phyloP scores from a whole-genome alignment of 345 rosid genomes.

The Rhizophora apiculata region DNA sequence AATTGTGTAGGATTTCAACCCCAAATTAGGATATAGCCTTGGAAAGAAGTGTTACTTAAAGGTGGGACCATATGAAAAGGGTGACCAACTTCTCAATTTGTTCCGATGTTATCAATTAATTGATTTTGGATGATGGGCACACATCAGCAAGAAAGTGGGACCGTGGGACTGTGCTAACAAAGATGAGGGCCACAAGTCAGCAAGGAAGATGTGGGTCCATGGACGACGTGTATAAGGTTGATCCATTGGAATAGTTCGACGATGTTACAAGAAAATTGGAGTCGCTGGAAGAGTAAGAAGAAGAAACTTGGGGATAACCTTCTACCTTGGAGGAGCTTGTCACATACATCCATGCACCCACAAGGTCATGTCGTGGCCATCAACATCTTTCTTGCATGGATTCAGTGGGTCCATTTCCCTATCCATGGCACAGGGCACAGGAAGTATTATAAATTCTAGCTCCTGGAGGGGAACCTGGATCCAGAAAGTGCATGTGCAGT shows the following conservation, averaged over 20 bases:
- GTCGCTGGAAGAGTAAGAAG: neutral
- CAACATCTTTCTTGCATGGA: conserved; percentile 7
- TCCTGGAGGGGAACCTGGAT: neutral
- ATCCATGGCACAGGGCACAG: neutral
- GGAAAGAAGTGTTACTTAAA: too few species aligned
- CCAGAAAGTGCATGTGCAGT: neutral
- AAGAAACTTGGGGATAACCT: neutral
- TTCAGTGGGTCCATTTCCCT: conserved; percentile 3
- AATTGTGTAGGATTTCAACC: neutral
- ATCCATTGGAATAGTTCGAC: neutral
- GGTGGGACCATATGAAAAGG: too few species aligned
- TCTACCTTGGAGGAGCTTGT: conserved; percentile 23
- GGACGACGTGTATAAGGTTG: neutral
- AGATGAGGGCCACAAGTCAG: conserved; percentile 1
- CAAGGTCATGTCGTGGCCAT: neutral
- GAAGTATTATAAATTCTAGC: neutral
- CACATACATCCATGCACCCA: neutral
- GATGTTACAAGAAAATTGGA: conserved; percentile 4
- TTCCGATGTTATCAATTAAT: too few species aligned
- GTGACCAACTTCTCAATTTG: too few species aligned
- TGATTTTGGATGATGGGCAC: neutral
- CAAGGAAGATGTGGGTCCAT: neutral
- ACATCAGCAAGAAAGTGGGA: neutral
- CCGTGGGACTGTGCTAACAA: neutral
- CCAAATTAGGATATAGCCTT: too few species aligned